Conservation (phyloP, 1,284 basidiomycete genomes). For the Ceratobasidium sp. region DNA sequence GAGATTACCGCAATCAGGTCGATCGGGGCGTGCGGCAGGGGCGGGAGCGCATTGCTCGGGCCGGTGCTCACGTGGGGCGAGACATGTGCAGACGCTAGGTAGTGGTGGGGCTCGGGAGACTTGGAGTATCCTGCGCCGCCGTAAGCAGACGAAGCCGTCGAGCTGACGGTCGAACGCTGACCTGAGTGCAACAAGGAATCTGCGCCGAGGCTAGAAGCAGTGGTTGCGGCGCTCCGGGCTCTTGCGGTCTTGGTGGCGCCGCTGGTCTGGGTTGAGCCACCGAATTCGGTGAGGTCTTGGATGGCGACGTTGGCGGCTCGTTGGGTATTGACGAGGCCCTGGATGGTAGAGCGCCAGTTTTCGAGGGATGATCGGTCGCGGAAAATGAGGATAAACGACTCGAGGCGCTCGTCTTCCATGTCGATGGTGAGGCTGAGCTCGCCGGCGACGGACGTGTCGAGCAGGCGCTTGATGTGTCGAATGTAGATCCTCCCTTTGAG, state of each 20-base stretch:
- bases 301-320: slow-evolving; percentile 44
- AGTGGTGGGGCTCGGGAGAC: slow-evolving; percentile 53
- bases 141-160: slow-evolving; percentile 46
- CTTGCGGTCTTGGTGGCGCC: background rate
- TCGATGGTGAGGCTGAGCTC: slow-evolving; percentile 91
- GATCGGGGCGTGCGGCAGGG: slow-evolving; percentile 83
- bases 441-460: slow-evolving; percentile 74
- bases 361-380: slow-evolving; percentile 87
- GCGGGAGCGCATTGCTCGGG: slow-evolving; percentile 76
- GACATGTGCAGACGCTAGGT: slow-evolving; percentile 45
- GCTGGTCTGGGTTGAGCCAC: background rate
- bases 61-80: slow-evolving; percentile 78
- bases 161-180: slow-evolving; percentile 66
- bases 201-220: slow-evolving; percentile 53
- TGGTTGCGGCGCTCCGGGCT: slow-evolving; percentile 15
- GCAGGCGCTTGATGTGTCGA: slow-evolving; percentile 86
- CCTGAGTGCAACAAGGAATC: slow-evolving; percentile 53
- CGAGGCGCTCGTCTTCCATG: slow-evolving; percentile 92
- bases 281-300: slow-evolving; percentile 38
- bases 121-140: slow-evolving; percentile 47
- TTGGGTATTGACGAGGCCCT: slow-evolving; percentile 48
- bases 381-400: slow-evolving; percentile 94
- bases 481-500: slow-evolving; percentile 96
- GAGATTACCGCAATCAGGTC: slow-evolving; percentile 93
- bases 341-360: slow-evolving; percentile 83